phyloP scores from a whole-genome alignment of 2,329 filamentous ascomycete genomes.

The Neofusicoccum laricinum region DNA sequence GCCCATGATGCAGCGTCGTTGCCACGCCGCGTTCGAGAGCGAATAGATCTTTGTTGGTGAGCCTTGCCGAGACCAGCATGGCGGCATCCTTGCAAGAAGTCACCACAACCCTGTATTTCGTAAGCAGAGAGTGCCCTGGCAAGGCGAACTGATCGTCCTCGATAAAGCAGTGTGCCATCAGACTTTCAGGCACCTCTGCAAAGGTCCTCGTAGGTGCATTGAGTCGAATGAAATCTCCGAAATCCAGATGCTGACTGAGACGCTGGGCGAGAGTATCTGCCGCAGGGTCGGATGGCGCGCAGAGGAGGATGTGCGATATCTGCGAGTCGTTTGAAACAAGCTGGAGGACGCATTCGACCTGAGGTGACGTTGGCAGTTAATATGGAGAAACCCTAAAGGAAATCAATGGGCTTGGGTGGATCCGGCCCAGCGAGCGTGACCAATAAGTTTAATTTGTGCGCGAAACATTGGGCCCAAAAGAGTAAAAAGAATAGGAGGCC shows the following conservation, averaged over 20 bases:
- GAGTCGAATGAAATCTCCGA: slow-evolving; percentile 40
- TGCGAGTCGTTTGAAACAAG: slow-evolving; percentile 7
- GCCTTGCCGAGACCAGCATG: slow-evolving; percentile 40
- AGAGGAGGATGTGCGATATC: slow-evolving; percentile 39
- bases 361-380: not conserved
- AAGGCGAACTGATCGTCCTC: slow-evolving; percentile 42
- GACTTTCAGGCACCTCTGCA: slow-evolving; percentile 40
- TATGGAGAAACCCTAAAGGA: not conserved
- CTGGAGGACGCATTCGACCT: not conserved
- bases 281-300: slow-evolving; percentile 46
- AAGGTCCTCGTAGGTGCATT: slow-evolving; percentile 41
- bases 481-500: not conserved
- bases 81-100: slow-evolving; percentile 42
- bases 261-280: slow-evolving; percentile 44
- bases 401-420: not conserved
- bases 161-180: slow-evolving; percentile 39
- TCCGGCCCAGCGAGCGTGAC: not conserved
- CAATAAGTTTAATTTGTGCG: not conserved
- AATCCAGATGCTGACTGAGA: slow-evolving; percentile 35
- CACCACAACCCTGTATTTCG: slow-evolving; percentile 43
- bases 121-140: slow-evolving; percentile 37
- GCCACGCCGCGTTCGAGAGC: slow-evolving; percentile 33
- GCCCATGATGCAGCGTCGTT: slow-evolving; percentile 30
- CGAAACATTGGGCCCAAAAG: not conserved
- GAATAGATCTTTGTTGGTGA: slow-evolving; percentile 43